Evolutionary conservation across 768 basidiomycete species (phyloP), one percentile per base, ranked within the genome.

Genomic region (Mycena amicta): DNA sequence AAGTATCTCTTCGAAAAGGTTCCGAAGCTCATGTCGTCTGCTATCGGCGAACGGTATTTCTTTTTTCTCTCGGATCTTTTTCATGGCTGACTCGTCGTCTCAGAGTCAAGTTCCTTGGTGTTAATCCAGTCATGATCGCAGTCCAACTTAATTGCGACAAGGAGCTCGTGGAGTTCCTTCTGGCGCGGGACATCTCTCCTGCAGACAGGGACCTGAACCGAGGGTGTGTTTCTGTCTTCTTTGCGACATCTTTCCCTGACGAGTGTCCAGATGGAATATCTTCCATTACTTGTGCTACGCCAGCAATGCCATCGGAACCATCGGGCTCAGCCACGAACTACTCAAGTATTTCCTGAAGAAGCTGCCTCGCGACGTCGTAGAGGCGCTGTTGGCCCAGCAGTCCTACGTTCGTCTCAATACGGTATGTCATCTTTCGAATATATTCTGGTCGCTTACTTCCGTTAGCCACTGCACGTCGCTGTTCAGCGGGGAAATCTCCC

Each of bases 401-500:
- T 80, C 82, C 2, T 81, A 79, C 61, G 67, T 56, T 0, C 71
- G 72, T 3, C 64, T 73, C n/a, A 80, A 82, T 53, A 84, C 83
- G 5, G 84, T 85, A 63, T 8, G 69, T 64, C 29, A 29, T 2
- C 51, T 29, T 15, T 8, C 12, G 29, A 22, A n/a, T 46, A 2
- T 64, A 25, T 37, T 31, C 23, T 39, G 27, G 43, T 52, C 41
- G 15, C 45, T 27, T 3, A 20, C 55, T 43, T 18, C 3, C 51
- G n/a, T n/a, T n/a, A 86, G 86, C 84, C 85, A 6, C 70, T 86
- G 5, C 83, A 82, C 60, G 40, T 84, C n/a, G 82, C 83, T 3
- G 79, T 82, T 15, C 79, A 80, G 57, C 43, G 37, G 0, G 74
- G 72, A 0, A 59, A 62, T 5, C 66, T 70, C 6, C 52, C 63